A percentile compares a stretch with the other conserved stretches of the same genome.
phyloP scores from a whole-genome alignment of 2,329 filamentous ascomycete genomes.

The Colletotrichum sp. region DNA sequence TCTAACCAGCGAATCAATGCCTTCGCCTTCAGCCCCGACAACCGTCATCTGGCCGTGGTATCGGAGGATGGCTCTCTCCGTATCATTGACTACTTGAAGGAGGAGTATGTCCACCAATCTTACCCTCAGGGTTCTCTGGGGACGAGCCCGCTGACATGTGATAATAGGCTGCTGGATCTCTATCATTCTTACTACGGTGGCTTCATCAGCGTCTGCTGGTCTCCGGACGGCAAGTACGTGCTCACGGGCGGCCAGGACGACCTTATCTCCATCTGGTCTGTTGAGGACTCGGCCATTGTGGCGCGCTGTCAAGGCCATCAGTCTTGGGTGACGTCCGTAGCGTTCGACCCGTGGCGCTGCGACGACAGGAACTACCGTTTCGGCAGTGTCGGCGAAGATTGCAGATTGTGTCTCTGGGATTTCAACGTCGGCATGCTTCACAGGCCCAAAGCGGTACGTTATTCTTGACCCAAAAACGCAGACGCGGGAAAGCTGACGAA shows the following conservation, averaged over 20 bases:
- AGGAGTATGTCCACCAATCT: conserved; percentile 66
- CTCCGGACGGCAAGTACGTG: conserved; percentile 94
- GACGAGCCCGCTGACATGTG: background rate
- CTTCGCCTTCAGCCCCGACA: conserved; percentile 91
- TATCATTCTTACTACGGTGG: conserved; percentile 94
- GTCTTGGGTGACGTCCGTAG: conserved; percentile 92
- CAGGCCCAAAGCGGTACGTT: conserved; percentile 80
- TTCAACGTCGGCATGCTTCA: conserved; percentile 97
- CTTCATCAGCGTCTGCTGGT: conserved; percentile 94
- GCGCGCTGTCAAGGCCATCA: conserved; percentile 94
- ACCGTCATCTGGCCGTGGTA: conserved; percentile 84
- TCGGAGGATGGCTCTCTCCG: conserved; percentile 90
- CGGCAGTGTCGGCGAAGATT: conserved; percentile 94
- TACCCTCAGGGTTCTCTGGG: background rate
- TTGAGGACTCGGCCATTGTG: conserved; percentile 82
- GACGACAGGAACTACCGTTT: conserved; percentile 96
- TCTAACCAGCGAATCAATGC: conserved; percentile 90
- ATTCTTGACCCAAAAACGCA: background rate
- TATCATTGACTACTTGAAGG: conserved; percentile 89
- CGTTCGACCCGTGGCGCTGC: conserved; percentile 96
- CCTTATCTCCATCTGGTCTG: conserved; percentile 92
- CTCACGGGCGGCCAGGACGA: conserved; percentile 96
- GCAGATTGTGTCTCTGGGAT: conserved; percentile 91
- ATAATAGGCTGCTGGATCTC: conserved; percentile 75
- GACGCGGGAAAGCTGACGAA: conserved; percentile 7